Base-by-base conservation (phyloP, 2,329 filamentous ascomycete genomes). In the Fusarium chlamydosporum region DNA sequence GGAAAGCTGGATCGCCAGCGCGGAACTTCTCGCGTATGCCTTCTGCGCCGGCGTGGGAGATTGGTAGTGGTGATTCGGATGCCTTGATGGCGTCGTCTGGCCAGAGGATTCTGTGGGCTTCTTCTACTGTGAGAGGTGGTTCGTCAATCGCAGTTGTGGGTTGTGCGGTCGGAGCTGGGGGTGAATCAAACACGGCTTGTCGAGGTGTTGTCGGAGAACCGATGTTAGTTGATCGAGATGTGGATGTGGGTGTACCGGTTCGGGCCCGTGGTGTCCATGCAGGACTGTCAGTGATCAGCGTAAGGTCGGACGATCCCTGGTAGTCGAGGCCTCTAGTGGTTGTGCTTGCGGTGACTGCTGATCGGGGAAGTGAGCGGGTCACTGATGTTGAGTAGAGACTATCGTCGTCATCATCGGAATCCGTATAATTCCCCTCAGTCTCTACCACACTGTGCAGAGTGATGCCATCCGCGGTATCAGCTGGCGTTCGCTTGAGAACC, bases 1-100 rank as follows among this genome's bases (percentile, higher is more conserved):
- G 62, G 26, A 80, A 76, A 1, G 75, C 73, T 0, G 77, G 69
- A 42, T 83, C 82, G 1, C 76, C 76, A 0, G 73, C 63, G 1
- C 78, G 74, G 38, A 82, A 83, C 58, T 84, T 84, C 45, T 84
- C 81, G 6, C 78, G 78, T 12, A 74, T 61, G 0, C 73, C 77
- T 26, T 77, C 74, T 15, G 72, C 45, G 7, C 63, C 70, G 4
- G 62, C 56, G 4, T 70, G 58, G 1, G 66, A 53, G 1, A 43
- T 40, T 7, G 61, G 23, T 10, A 56, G 40, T 0, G 65, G 29
- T 37, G 60, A 42, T 27, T 67, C 40, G 10, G 64, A 65, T n/a
- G 71, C 67, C 38, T 68, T 37, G 1, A 75, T 65, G 1, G 66
- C 60, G 4, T 71, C 64, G 6, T 80, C 78, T 2, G 79, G 79